These are phyloP conservation scores for Didymellaceae sp. DNA, from an alignment of 2,329 filamentous ascomycete genomes.

Conservation along the genomic window DNA sequence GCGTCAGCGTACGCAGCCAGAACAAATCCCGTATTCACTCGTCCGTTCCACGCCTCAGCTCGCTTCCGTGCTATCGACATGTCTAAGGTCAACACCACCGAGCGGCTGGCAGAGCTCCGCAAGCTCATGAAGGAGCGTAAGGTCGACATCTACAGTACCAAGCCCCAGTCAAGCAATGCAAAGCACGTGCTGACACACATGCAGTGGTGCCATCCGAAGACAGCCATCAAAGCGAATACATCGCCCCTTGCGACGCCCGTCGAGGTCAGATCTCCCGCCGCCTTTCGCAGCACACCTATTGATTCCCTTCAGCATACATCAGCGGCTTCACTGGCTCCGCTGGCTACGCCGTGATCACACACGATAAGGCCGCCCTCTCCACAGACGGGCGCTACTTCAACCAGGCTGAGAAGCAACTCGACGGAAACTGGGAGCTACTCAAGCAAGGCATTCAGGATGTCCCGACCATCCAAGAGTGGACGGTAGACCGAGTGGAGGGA, in stretches of 20 bases:
- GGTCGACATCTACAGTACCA: constrained; percentile 87
- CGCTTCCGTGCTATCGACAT: constrained; percentile 60
- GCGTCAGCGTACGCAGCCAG: constrained; percentile 35
- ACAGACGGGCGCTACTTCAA: constrained; percentile 99
- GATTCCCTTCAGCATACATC: constrained; percentile 70
- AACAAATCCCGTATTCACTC: constrained; percentile 20
- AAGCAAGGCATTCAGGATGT: constrained; percentile 95
- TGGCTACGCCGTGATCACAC: constrained; percentile 87
- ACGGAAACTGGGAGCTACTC: constrained; percentile 86
- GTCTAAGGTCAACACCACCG: constrained; percentile 79
- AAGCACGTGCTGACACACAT: constrained; percentile 44
- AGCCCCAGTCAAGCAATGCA: constrained; percentile 26
- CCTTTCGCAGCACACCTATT: constrained; percentile 30
- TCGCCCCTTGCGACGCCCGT: constrained; percentile 90
- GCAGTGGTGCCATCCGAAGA: constrained; percentile 96
- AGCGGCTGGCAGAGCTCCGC: constrained; percentile 77
- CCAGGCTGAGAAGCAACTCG: constrained; percentile 89
- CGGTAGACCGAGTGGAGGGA: constrained; percentile 80
- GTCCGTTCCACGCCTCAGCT: constrained; percentile 42
- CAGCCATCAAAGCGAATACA: constrained; percentile 97
- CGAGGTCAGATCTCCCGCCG: constrained; percentile 61
- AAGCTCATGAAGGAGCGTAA: constrained; percentile 85
- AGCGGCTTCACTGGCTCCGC: constrained; percentile 95
- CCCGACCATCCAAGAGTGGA: constrained; percentile 97
- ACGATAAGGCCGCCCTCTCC: constrained; percentile 84